Evolutionary conservation across 306 rosid species (phyloP), one percentile per base, ranked within the genome.

Genomic region (Castanospermum australe): DNA sequence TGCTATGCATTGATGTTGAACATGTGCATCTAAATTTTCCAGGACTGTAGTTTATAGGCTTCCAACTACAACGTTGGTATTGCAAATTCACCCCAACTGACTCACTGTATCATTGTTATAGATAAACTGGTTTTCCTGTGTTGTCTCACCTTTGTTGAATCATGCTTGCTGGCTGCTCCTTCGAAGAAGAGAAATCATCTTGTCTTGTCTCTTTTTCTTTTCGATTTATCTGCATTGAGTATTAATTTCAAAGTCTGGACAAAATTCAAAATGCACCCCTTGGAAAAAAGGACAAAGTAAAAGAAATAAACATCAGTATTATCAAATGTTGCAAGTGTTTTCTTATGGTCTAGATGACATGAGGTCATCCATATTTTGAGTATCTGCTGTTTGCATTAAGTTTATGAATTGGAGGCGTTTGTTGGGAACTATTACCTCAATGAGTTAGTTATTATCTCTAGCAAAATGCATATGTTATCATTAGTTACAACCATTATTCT

Each of bases 301-400:
- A 67, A 52, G 30, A 68, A 67, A 48, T 1, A 61, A 9, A 48
- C 61, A 12, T 71, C 17, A 50, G 25, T 52, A 76, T 52, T 62
- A 42, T 75, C 75, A 74, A 32, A 84, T 74, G 80, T 73, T 73
- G 72, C 71, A 55, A 35, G 38, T 35, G 38, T 71, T 73, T 69
- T 35, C 42, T 6, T 44, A 8, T 5, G 12, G n/a, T 25, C 56
- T 24, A 60, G 41, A 68, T 56, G 10, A 4, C 25, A 35, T 45
- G 24, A 6, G 32, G 18, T 39, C 67, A 17, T 35, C 68, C 30
- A 42, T 83, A 33, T 51, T 57, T 21, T 79, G 24, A 73, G 80
- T 66, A 81, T 72, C 70, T 67, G n/a, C n/a, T n/a, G 51, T 12
- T 57, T 64, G 60, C 33, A 71, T 64, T n/a, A 15, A 15, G 45